phyloP scores from a whole-genome alignment of 495 filamentous ascomycete genomes.

The Aspergillus olivimuriae region DNA sequence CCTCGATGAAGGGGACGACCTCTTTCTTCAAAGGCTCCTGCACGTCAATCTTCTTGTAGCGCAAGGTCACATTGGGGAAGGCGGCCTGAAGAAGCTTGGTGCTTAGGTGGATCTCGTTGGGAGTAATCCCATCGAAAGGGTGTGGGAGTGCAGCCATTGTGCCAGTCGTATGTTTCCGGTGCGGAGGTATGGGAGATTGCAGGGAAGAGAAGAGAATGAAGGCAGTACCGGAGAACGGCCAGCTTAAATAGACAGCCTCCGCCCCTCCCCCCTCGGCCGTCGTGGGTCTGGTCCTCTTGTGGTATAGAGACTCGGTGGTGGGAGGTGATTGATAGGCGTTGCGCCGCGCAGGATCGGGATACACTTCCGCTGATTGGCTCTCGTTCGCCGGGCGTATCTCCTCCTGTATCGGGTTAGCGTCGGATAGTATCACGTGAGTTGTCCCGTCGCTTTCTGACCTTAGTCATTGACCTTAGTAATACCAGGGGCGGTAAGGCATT shows the following conservation, averaged over 20 bases:
- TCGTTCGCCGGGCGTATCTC: not conserved
- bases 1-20: slow-evolving; percentile 33
- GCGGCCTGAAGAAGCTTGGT: slow-evolving; percentile 30
- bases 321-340: too few relatives aligned
- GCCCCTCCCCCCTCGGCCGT: not conserved
- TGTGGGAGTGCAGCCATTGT: slow-evolving; percentile 15
- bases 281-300: too few relatives aligned
- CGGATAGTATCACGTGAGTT: too few relatives aligned
- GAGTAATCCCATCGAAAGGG: slow-evolving; percentile 38
- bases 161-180: not conserved
- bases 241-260: not conserved
- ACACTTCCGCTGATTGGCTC: not conserved
- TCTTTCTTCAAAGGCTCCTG: slow-evolving; percentile 35
- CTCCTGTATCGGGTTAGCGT: not conserved
- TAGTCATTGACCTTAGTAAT: too few relatives aligned
- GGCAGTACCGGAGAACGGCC: not conserved
- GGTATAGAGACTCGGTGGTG: too few relatives aligned
- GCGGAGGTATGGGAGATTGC: not conserved
- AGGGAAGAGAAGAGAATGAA: not conserved
- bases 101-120: slow-evolving; percentile 33
- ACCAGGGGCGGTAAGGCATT: too few relatives aligned
- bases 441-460: too few relatives aligned
- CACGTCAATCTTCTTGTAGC: slow-evolving; percentile 37
- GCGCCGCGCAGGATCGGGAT: not conserved
- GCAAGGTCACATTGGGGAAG: slow-evolving; percentile 27